These are phyloP conservation scores for Annona squamosa DNA, from an alignment of 164 flowering plant species.

Conservation along the genomic window DNA sequence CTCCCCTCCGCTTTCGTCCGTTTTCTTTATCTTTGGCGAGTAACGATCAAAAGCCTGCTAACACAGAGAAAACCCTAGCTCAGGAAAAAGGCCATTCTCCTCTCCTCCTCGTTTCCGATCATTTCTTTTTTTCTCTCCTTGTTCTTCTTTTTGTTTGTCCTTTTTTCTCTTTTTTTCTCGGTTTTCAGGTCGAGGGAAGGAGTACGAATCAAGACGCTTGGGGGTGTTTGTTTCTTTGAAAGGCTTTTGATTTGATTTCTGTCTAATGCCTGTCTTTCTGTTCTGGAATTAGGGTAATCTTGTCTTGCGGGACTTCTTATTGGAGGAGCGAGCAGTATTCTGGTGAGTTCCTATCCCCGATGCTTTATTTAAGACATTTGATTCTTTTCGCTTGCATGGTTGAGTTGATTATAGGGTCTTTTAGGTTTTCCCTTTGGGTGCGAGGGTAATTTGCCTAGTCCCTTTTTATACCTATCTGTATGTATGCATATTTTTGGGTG, in stretches of 20 bases:
- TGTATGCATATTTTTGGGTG: neutral
- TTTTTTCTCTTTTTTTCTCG: neutral
- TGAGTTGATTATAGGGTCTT: neutral
- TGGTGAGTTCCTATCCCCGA: neutral
- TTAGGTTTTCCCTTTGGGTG: no score
- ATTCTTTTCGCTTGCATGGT: neutral
- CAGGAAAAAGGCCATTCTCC: neutral
- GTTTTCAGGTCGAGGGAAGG: neutral
- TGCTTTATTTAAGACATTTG: neutral
- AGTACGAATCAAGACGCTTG: slow-evolving; percentile 10
- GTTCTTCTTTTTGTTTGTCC: neutral
- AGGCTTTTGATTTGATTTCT: slow-evolving; percentile 9
- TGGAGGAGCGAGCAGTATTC: neutral
- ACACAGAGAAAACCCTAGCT: neutral
- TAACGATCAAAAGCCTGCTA: neutral
- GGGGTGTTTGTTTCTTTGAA: neutral
- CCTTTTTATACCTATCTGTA: neutral
- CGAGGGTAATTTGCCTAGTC: no score
- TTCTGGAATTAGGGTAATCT: slow-evolving; percentile 25
- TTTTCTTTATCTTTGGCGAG: neutral
- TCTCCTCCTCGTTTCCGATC: neutral
- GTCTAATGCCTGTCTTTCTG: slow-evolving; percentile 20
- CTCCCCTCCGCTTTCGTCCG: neutral
- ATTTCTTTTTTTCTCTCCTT: neutral
- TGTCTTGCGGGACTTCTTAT: neutral